Base-by-base conservation (phyloP, 2,329 filamentous ascomycete species). In the Aspergillus tamarii region DNA sequence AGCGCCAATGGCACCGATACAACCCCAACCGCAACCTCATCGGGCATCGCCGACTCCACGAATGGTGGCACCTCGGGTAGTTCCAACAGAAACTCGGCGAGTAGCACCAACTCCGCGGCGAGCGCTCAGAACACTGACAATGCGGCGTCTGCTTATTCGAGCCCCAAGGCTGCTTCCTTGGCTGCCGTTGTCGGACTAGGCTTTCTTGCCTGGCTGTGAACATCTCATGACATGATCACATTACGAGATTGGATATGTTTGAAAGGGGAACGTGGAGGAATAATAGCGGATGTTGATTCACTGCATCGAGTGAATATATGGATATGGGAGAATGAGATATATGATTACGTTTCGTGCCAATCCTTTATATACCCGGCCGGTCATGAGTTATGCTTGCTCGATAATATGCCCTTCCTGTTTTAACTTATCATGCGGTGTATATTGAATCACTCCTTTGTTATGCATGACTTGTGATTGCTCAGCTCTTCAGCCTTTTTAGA, bases 151-250 rank as follows among this genome's bases (percentile, higher is more conserved):
- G 67, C 58, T 4, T 45, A 66, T 12, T 50, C 58, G 2, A 64
- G 59, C 7, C 67, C 69, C 19, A 63, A 66, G 26, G 60, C 65
- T 57, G 66, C 64, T 21, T 65, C 61, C n/a, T 46, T 72, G 60
- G 70, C 66, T 10, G 72, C 66, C 43, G 48, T 72, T 10, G 58
- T 68, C 21, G 72, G 73, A 6, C 61, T 74, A 57, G 67, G 70
- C 23, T 63, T 68, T 28, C 56, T 75, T 60, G 72, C 67, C 57
- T 74, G 66, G 70, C 61, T 74, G 61, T 74, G 67, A 66, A n/a
- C 12, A 19, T 19, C 39, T 5, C 28, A 59, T 43, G 14, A 41
- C 23, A 14, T 48, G 21, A 23, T 14, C 43, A 34, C 52, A 36
- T 34, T n/a, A 36, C 30, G 32, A 36, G 30, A 9, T 11, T 30